Evolutionary conservation across 1,139 yeast genomes (phyloP), one percentile per base, ranked within the genome.

Genomic region (Trichomonascaceae sp.): DNA sequence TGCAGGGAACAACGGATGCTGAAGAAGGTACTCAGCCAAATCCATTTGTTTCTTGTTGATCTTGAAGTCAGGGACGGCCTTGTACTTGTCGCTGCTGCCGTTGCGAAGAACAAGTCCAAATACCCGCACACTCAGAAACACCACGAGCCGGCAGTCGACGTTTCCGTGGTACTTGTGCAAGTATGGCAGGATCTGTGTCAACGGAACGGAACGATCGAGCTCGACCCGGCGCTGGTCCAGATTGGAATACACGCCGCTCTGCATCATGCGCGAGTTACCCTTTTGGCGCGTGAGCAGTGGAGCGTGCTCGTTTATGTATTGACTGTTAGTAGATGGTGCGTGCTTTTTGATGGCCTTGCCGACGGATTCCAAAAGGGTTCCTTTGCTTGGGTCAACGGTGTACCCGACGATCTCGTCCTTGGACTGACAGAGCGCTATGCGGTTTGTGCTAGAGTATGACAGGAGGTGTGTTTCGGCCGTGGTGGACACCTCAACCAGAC

Each of bases 1-100:
- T 3, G 64, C 58, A 6, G 96, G 95, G 56, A 78, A 84, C 23
- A 82, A 59, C 16, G 96, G 95, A 57, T 84, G 94, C 2, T 94
- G 81, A 41, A 87, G 64, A 28, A 85, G 63, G 51, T 82, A 87
- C 4, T 79, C 70, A 36, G 82, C 56, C 2, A 85, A 65, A 31
- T 60, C 60, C 46, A 42, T 48, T 45, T 30, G 42, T 15, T 16
- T 20, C 39, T 38, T 34, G 40, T 30, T 33, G 39, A 14, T 36
- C 9, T 3, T 18, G 28, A 5, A 4, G 3, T 30, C 28, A n/a
- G 16, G 20, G 11, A 27, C 6, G n/a, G n/a, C 13, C 14, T 33
- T 30, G 13, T 13, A 3, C 23, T 18, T 13, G 27, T 17, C 9
- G 18, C 26, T 3, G 32, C 26, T n/a, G 27, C 32, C 28, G 25